Base-by-base conservation (phyloP, 2,329 filamentous ascomycete species). In the Septoria petroselini region DNA sequence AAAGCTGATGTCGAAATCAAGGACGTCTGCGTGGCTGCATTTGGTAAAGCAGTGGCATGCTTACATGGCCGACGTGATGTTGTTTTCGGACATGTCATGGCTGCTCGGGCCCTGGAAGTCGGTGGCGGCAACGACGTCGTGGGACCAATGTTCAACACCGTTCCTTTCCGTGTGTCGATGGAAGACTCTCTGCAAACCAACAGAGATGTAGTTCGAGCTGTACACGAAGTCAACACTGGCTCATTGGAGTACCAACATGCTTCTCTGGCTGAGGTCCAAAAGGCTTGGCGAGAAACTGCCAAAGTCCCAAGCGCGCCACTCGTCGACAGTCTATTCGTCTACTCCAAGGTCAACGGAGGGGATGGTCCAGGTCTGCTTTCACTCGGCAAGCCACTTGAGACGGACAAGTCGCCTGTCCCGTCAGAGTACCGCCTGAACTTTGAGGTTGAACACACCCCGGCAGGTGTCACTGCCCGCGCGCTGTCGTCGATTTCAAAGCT, bases 101-200 rank as follows among this genome's bases (percentile, higher is more conserved):
- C 48, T 19, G 53, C 50, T 40, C 42, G 53, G 12, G 34, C 45
- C 18, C 34, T 48, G 14, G 37, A 41, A 12, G 25, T 31, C 9
- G 39, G 25, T 12, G 47, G 50, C 9, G 50, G 40, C 15, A 43
- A 48, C 15, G 48, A 50, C 9, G 37, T 56, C 3, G 38, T 56
- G 7, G 53, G 53, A 4, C 53, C 53, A 1, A 45, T 56, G 50
- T 49, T 54, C 39, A 56, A 56, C 31, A 56, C 53, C n/a, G 43
- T 56, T 3, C 35, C 53, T 2, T 42, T 51, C 17, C 46, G 53
- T 7, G 37, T 56, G 6, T 29, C 51, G 7, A 35, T 56, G 7
- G 51, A 51, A n/a, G 50, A 52, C 17, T n/a, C 47, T 5, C 15
- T 50, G 9, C 41, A 38, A 41, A 53, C 45, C 12, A 55, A 53